Evolutionary conservation across 306 rosid genomes (phyloP).

Genomic region (Cicer yamashitae): DNA sequence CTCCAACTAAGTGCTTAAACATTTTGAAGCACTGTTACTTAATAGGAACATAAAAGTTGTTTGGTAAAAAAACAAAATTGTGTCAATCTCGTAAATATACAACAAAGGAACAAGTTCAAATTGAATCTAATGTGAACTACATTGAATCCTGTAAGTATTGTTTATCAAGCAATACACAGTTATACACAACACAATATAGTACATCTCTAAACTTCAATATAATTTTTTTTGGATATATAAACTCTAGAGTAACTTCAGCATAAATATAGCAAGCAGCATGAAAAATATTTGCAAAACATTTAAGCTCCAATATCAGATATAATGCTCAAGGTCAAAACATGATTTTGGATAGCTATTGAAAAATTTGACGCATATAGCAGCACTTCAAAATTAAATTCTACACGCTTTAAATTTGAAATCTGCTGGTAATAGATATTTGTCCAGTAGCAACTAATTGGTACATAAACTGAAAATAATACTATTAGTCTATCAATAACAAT

Average conservation of each 20-base stretch:
- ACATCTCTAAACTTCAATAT: not conserved
- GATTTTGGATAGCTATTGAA: conserved; percentile 5
- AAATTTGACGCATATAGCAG: not conserved
- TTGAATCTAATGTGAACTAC: conserved; percentile 22
- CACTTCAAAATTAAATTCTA: conserved; percentile 9
- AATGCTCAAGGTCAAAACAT: conserved; percentile 15
- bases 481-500: conserved; percentile 11
- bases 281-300: not conserved
- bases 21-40: not conserved
- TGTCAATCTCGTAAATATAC: conserved; percentile 2
- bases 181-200: conserved; percentile 16
- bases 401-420: conserved; percentile 11
- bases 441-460: conserved; percentile 17
- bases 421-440: conserved; percentile 7
- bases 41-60: conserved; percentile 1
- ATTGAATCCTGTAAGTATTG: conserved; percentile 16
- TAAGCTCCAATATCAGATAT: conserved; percentile 20
- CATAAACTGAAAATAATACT: conserved; percentile 28
- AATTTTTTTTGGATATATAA: conserved; percentile 2
- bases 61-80: not conserved
- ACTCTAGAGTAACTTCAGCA: conserved; percentile 7
- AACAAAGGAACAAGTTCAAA: conserved; percentile 18
- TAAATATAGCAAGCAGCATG: conserved; percentile 7
- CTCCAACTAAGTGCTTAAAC: conserved; percentile 17
- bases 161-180: conserved; percentile 7